phyloP scores from a whole-genome alignment of 1,139 yeast genomes.

The Kodamaea suecica region DNA sequence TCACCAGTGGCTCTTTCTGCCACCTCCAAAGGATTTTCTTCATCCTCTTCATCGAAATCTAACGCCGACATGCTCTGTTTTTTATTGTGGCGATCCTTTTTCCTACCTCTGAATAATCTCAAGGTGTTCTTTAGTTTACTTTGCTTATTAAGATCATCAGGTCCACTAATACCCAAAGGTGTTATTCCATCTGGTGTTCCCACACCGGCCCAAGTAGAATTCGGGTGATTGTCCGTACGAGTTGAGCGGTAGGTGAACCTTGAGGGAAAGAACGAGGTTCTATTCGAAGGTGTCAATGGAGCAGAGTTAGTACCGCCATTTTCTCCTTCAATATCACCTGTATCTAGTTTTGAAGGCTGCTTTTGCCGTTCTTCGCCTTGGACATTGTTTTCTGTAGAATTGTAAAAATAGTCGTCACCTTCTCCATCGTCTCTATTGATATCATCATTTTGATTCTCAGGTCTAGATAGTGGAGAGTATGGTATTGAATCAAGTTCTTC shows the following conservation, averaged over 20 bases:
- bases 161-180: too few species aligned
- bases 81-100: conserved; percentile 20
- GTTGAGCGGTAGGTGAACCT: conserved; percentile 14
- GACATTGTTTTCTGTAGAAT: neutral
- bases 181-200: too few species aligned
- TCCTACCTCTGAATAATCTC: conserved; percentile 28
- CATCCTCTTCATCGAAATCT: conserved; percentile 18
- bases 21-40: conserved; percentile 11
- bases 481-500: conserved; percentile 17
- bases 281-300: conserved; percentile 1
- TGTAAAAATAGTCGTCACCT: neutral
- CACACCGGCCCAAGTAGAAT: neutral
- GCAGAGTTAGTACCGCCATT: neutral
- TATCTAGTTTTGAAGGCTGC: neutral
- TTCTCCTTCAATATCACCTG: neutral
- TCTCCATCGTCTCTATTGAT: conserved; percentile 6
- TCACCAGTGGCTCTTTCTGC: conserved; percentile 35
- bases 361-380: neutral
- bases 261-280: conserved; percentile 14
- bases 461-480: conserved; percentile 8
- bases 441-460: conserved; percentile 5
- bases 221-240: conserved; percentile 2
- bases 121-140: conserved; percentile 23
- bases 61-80: conserved; percentile 20
- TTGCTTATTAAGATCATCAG: conserved; percentile 15